Evolutionary conservation across 192 early-diverging fungal genomes (phyloP).

Genomic region (Rhizophagus sp.): DNA sequence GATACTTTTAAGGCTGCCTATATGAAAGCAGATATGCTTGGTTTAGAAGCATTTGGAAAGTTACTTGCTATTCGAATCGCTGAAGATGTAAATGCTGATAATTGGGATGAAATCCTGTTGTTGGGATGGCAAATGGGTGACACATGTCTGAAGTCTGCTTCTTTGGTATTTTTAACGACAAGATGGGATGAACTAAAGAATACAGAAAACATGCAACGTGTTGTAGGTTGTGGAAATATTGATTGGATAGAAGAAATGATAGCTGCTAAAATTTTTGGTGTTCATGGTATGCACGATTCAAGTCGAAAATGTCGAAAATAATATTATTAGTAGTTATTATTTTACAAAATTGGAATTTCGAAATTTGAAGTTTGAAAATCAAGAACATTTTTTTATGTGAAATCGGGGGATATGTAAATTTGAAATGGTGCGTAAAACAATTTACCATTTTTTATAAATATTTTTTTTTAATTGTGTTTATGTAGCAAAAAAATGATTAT

Average conservation of each 20-base stretch:
- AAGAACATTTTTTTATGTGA: background rate
- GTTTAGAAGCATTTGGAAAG: conserved; percentile 16
- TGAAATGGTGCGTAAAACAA: background rate
- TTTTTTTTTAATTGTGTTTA: background rate
- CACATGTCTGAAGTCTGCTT: conserved; percentile 4
- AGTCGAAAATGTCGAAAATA: background rate
- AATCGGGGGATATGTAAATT: background rate
- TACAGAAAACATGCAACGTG: conserved; percentile 23
- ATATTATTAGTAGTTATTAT: background rate
- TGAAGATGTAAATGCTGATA: conserved; percentile 19
- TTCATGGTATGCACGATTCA: conserved; percentile 16
- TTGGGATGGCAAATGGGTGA: conserved; percentile 22
- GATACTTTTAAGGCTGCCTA: conserved; percentile 7
- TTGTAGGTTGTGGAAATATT: conserved; percentile 13
- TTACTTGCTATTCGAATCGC: conserved; percentile 17
- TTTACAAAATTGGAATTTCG: background rate
- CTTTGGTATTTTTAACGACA: background rate
- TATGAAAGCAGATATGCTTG: conserved; percentile 21
- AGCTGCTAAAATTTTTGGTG: conserved; percentile 15
- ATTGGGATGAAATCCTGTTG: conserved; percentile 22
- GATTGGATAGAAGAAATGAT: conserved; percentile 21
- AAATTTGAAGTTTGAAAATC: too few species aligned
- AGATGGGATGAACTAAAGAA: conserved; percentile 14
- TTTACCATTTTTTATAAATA: background rate
- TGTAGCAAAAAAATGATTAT: background rate